These are phyloP conservation scores for Xylaria nigripes DNA, from an alignment of 495 filamentous ascomycete species.

Conservation along the genomic window DNA sequence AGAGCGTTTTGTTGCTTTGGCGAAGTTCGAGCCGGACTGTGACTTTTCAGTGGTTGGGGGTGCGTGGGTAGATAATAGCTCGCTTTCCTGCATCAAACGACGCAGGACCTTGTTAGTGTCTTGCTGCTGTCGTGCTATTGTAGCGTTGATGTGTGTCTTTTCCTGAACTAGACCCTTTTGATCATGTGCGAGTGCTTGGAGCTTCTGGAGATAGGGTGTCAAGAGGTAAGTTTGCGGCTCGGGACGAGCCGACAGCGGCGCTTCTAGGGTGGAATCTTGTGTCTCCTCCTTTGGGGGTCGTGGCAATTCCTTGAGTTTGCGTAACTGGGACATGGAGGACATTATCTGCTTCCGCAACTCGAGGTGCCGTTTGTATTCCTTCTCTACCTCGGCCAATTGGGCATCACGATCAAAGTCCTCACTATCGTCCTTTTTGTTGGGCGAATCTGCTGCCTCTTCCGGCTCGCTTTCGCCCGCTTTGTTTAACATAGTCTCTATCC, in stretches of 20 bases:
- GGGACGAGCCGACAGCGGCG: conserved; percentile 14
- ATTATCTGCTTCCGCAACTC: conserved; percentile 39
- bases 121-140: conserved; percentile 51
- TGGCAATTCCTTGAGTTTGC: conserved; percentile 13
- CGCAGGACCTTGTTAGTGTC: conserved; percentile 49
- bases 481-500: conserved; percentile 61
- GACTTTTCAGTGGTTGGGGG: conserved; percentile 23
- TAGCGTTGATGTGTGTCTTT: conserved; percentile 51
- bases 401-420: conserved; percentile 38
- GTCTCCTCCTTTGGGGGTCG: not conserved
- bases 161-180: conserved; percentile 58
- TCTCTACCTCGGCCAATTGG: conserved; percentile 37
- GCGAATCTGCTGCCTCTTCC: conserved; percentile 28
- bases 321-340: conserved; percentile 16
- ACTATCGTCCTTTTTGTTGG: conserved; percentile 31
- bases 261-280: conserved; percentile 13
- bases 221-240: conserved; percentile 36
- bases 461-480: conserved; percentile 41
- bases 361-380: conserved; percentile 42
- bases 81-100: conserved; percentile 59
- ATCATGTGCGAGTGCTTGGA: conserved; percentile 49
- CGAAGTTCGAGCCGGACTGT: conserved; percentile 16
- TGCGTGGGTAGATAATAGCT: conserved; percentile 57
- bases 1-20: conserved; percentile 17
- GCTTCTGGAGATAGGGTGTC: conserved; percentile 46